Conservation (phyloP, 2,329 filamentous ascomycete species). For the Neofusicoccum sp. region DNA sequence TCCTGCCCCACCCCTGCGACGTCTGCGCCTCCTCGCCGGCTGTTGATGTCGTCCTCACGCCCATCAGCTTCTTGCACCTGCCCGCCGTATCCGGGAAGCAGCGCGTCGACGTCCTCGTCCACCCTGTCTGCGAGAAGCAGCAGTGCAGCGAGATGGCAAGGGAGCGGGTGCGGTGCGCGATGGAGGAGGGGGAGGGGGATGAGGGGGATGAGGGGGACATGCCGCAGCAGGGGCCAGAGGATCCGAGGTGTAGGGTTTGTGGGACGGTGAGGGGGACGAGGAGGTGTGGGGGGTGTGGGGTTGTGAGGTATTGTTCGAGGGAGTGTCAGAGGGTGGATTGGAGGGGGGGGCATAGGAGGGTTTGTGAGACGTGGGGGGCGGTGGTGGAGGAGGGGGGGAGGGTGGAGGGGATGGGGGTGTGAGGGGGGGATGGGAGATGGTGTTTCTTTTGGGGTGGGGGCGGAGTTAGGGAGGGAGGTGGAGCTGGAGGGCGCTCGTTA, state of each 20-base stretch:
- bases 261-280: not conserved
- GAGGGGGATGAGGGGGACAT: not conserved
- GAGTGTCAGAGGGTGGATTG: constrained; percentile 16
- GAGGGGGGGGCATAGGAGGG: constrained; percentile 8
- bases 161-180: constrained; percentile 28
- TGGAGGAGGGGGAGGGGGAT: constrained; percentile 10
- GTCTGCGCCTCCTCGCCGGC: not conserved
- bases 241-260: constrained; percentile 8
- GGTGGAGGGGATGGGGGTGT: not conserved
- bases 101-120: constrained; percentile 13
- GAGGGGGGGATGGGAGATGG: not conserved
- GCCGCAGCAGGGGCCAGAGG: not conserved
- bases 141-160: not conserved
- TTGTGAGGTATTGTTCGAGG: constrained; percentile 12
- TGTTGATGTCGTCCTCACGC: constrained; percentile 8
- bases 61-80: constrained; percentile 9
- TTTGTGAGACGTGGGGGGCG: not conserved
- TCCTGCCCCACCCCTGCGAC: not conserved
- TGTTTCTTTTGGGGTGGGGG: too few species aligned
- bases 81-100: too few species aligned
- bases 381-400: not conserved
- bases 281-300: constrained; percentile 10
- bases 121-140: not conserved
- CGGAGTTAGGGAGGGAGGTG: not conserved
- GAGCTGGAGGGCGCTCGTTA: not conserved